Base-by-base conservation (phyloP, 345 rosid species). In the Hirschfeldia incana region DNA sequence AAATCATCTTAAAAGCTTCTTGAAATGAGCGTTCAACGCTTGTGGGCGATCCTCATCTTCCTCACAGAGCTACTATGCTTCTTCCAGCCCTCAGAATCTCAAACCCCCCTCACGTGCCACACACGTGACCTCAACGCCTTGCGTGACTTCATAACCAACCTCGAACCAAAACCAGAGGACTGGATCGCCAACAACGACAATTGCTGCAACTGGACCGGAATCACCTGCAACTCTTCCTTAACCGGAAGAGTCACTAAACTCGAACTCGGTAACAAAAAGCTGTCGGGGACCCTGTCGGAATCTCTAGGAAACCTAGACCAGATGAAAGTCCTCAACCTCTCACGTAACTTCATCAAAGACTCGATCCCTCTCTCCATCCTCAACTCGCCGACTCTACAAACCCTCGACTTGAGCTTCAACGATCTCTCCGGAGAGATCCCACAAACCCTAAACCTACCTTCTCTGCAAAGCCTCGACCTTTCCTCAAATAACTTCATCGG, bases 191-290 rank as follows among this genome's bases (percentile, higher is more conserved):
- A 65, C 77, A 61, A 65, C 77, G 61, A 46, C 5, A 4, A 85
- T 65, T 92, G 95, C 85, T 88, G 97, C 62, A 27, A 39, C 29
- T 92, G 96, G 96, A 65, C 49, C 6, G 97, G 95, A 75, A 64
- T 90, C 84, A 67, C 79, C 32, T 90, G 94, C 77, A 78, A 76
- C 7, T 34, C 67, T n/a, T 63, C 67, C 37, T 13, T 15, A 7
- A 46, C 62, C 13, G 53, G 76, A 6, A 87, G 92, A 59, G 97
- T 83, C 9, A 72, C 78, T 3, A 75, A 49, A 70, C 26, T 93
- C 12, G 83, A 82, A 77, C 92, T 91, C 36, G 68, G 2, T 1
- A 76, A 26, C 30, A 81, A 3, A 36, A 87, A 82, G 72, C 80
- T 93, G 30, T 60, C 68, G 0, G 98, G 98, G 2, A 78, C 26